Evolutionary conservation across 1,284 basidiomycete species (phyloP).

Genomic region (Sporisorium exsertum): DNA sequence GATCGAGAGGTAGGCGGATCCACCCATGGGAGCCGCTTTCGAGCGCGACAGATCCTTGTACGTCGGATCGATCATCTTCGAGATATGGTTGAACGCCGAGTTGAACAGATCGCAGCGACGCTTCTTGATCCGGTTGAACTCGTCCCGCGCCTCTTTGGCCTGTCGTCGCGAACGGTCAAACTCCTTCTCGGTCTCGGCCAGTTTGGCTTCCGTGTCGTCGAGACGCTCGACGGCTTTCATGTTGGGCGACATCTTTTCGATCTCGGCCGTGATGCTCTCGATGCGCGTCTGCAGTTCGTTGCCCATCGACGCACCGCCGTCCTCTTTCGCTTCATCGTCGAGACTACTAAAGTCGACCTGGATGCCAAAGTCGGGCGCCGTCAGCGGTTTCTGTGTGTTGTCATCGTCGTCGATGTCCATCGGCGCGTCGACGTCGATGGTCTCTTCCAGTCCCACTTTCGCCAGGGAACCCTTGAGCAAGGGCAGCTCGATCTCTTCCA

Average conservation of each 20-base stretch:
- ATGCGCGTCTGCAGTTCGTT: constrained; percentile 77
- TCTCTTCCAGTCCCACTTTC: constrained; percentile 92
- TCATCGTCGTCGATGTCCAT: constrained; percentile 71
- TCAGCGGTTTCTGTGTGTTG: constrained; percentile 79
- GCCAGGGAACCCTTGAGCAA: constrained; percentile 81
- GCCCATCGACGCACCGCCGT: constrained; percentile 77
- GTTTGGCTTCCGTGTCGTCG: constrained; percentile 84
- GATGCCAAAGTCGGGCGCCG: constrained; percentile 85
- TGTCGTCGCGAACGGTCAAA: constrained; percentile 77
- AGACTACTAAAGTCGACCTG: constrained; percentile 84
- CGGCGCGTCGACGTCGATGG: constrained; percentile 80
- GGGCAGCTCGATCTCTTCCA: constrained; percentile 91
- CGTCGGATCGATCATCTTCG: constrained; percentile 90
- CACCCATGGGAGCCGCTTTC: constrained; percentile 90
- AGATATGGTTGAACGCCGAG: constrained; percentile 95
- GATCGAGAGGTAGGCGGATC: constrained; percentile 92
- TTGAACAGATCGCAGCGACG: constrained; percentile 82
- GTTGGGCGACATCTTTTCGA: constrained; percentile 94
- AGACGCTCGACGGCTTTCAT: constrained; percentile 94
- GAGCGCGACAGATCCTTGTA: constrained; percentile 99
- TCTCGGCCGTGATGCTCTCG: constrained; percentile 74
- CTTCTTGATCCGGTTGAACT: constrained; percentile 88
- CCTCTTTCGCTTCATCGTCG: constrained; percentile 85
- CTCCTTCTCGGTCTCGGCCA: constrained; percentile 74
- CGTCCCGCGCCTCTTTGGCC: constrained; percentile 87